Conservation (phyloP, 1,139 yeast species). For the Taiozyma onychis region DNA sequence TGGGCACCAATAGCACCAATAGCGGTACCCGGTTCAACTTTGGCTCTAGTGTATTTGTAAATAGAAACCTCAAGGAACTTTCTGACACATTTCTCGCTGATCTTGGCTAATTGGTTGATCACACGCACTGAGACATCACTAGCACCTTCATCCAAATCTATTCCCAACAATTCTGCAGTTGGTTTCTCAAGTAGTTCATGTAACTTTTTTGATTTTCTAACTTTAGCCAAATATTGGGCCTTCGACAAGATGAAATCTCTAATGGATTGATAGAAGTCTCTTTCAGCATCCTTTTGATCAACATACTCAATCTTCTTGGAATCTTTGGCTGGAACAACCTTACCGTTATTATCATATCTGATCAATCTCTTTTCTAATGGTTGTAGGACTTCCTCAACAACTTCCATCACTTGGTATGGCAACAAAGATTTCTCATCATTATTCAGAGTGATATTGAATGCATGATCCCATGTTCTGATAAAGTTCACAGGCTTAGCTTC, state of each 20-base stretch:
- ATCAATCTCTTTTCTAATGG: slow-evolving; percentile 58
- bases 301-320: slow-evolving; percentile 50
- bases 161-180: slow-evolving; percentile 32
- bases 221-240: slow-evolving; percentile 49
- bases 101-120: slow-evolving; percentile 69
- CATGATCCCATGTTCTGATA: slow-evolving; percentile 91
- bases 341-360: slow-evolving; percentile 72
- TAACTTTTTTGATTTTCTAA: slow-evolving; percentile 52
- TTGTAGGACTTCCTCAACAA: slow-evolving; percentile 47
- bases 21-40: slow-evolving; percentile 98
- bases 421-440: slow-evolving; percentile 49
- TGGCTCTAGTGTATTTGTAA: slow-evolving; percentile 79
- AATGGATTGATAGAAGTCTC: slow-evolving; percentile 73
- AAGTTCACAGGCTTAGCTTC: slow-evolving; percentile 96
- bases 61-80: slow-evolving; percentile 74
- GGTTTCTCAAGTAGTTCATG: slow-evolving; percentile 40
- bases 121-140: slow-evolving; percentile 37
- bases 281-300: slow-evolving; percentile 81
- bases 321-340: slow-evolving; percentile 39
- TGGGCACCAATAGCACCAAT: slow-evolving; percentile 99
- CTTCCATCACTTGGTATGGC: slow-evolving; percentile 63
- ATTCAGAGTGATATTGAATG: slow-evolving; percentile 64
- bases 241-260: slow-evolving; percentile 55
- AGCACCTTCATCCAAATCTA: slow-evolving; percentile 43
- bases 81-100: slow-evolving; percentile 54